Base-by-base conservation (phyloP, 1,139 yeast genomes). In the Pichia cactophila region DNA sequence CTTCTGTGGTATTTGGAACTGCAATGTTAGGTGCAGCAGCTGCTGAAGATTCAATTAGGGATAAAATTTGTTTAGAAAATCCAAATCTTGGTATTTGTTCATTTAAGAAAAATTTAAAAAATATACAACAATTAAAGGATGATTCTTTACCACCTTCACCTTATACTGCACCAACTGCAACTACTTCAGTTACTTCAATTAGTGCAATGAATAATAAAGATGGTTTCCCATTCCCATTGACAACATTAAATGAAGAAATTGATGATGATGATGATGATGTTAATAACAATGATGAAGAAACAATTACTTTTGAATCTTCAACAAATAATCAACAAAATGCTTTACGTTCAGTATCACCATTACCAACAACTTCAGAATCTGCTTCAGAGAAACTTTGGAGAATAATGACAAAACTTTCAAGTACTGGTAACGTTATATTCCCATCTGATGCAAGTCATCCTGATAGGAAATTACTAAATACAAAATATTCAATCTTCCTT, bases 21-120 rank as follows among this genome's bases (percentile, higher is more conserved):
- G 97, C 98, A 0, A 73, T 92, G 65, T 74, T 92, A 54, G 98
- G 97, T 37, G 97, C 97, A 2, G 89, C 83, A 55, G 97, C 98
- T 7, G 87, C 92, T 2, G 81, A 79, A 59, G 79, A 74, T 50
- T 70, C 77, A 8, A 75, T 79, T 14, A 63, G 65, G 26, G 38
- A 47, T 26, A 38, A 23, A 23, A 16, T 38, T 17, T 36, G 39
- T 36, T 26, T 28, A 16, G 44, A 48, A 42, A 20, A 16, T 23
- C 33, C 3, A 8, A 40, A 40, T 14, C 26, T 39, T 17, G 41
- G 41, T 39, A 14, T 39, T 26, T 36, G 39, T 16, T 36, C 20
- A 7, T 23, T 29, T 16, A 45, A 41, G 29, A 41, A 16, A 14
- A 10, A 5, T 16, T 10, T 6, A 7, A 5, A 5, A 26, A 38